phyloP scores from a whole-genome alignment of 768 basidiomycete species.

The Russula brevipes region DNA sequence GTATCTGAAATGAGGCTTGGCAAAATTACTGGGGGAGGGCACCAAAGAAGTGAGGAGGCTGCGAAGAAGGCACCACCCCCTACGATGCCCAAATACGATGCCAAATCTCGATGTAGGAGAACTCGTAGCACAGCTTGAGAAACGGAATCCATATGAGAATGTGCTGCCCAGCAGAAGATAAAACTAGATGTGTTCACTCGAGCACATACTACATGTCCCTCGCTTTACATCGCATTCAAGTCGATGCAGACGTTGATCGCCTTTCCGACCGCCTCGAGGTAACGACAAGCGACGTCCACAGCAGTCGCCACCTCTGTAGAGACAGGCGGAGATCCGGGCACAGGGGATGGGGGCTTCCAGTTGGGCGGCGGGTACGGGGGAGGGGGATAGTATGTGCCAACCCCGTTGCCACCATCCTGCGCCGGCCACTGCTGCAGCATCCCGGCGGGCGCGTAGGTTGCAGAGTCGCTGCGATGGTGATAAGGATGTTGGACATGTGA shows the following conservation, averaged over 20 bases:
- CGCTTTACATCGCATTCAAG: not conserved
- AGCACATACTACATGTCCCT: not conserved
- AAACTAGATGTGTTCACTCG: not conserved
- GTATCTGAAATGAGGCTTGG: too few relatives aligned
- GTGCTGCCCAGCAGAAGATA: conserved; percentile 4
- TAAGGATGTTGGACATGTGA: not conserved
- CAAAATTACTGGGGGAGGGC: too few relatives aligned
- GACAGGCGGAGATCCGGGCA: not conserved
- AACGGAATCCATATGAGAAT: not conserved
- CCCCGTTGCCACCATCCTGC: not conserved
- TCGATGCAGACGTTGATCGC: conserved; percentile 13
- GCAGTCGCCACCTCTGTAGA: not conserved
- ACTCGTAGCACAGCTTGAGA: not conserved
- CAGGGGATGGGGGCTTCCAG: not conserved
- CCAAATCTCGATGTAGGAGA: not conserved
- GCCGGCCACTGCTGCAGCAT: not conserved
- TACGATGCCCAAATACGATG: too few relatives aligned
- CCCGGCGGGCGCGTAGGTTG: too few relatives aligned
- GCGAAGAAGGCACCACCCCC: too few relatives aligned
- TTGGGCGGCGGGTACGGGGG: conserved; percentile 5
- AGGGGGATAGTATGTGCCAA: not conserved
- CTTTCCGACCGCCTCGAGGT: conserved; percentile 15
- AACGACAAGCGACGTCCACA: conserved; percentile 5
- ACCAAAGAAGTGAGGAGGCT: too few relatives aligned
- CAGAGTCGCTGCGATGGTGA: not conserved